These are phyloP conservation scores for Piromyces sp. DNA, from an alignment of 192 early-diverging fungal genomes.

Conservation along the genomic window DNA sequence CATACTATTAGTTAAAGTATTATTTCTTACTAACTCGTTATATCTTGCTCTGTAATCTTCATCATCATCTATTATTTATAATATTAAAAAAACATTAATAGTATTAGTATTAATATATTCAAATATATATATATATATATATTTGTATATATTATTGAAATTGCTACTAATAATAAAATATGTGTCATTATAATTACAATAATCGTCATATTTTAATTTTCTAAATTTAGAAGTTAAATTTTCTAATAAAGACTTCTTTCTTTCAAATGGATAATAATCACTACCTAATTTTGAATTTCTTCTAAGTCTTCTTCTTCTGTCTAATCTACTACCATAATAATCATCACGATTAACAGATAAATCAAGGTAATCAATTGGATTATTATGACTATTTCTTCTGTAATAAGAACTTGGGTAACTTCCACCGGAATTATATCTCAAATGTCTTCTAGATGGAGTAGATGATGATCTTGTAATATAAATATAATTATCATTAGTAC, in stretches of 20 bases:
- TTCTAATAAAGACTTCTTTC: not conserved
- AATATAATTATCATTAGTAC: not conserved
- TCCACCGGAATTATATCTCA: not conserved
- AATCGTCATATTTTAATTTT: not conserved
- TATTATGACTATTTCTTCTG: not conserved
- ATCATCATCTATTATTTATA: not conserved
- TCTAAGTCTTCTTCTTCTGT: not conserved
- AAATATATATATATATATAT: too few relatives aligned
- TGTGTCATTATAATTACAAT: not conserved
- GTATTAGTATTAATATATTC: too few relatives aligned
- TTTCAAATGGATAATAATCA: not conserved
- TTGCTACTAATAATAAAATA: too few relatives aligned
- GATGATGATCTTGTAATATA: not conserved
- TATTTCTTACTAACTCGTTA: not conserved
- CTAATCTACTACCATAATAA: not conserved
- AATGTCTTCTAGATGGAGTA: not conserved
- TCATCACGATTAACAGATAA: not conserved
- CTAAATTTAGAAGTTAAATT: not conserved
- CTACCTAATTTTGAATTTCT: not conserved
- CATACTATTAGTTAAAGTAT: not conserved
- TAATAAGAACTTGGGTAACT: not conserved
- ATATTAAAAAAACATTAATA: too few relatives aligned
- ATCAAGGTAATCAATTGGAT: not conserved
- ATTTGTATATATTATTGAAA: too few relatives aligned
- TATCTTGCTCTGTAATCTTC: not conserved